Conservation (phyloP, 1,284 basidiomycete species). For the Schizophyllum amplum region DNA sequence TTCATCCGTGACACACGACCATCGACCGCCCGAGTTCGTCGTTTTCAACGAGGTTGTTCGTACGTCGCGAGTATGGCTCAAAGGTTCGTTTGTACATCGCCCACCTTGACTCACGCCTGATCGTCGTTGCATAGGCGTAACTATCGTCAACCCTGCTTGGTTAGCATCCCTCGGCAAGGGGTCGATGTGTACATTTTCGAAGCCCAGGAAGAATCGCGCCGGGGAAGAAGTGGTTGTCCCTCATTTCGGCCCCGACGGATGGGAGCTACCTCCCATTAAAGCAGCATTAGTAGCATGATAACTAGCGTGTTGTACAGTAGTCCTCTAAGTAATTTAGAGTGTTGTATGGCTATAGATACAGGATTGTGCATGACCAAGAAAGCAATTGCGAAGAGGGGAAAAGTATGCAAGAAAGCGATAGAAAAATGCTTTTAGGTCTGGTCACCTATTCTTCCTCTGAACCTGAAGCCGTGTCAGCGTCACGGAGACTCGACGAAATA, state of each 20-base stretch:
- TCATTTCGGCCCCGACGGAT: conserved; percentile 73
- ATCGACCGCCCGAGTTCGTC: conserved; percentile 79
- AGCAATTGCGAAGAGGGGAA: background rate
- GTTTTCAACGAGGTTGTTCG: conserved; percentile 80
- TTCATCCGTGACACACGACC: conserved; percentile 69
- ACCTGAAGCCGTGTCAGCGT: background rate
- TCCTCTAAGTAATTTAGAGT: background rate
- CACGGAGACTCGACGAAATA: too few relatives aligned
- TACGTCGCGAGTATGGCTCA: conserved; percentile 73
- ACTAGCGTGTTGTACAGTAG: conserved; percentile 3
- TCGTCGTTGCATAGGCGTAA: conserved; percentile 50
- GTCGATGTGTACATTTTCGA: conserved; percentile 83
- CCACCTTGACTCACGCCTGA: conserved; percentile 1
- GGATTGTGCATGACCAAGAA: background rate
- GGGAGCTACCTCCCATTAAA: conserved; percentile 79
- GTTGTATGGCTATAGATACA: background rate
- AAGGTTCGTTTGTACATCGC: conserved; percentile 41
- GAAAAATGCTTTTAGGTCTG: background rate
- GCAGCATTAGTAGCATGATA: conserved; percentile 16
- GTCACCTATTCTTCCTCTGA: background rate
- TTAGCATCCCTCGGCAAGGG: conserved; percentile 72
- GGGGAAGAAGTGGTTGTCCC: conserved; percentile 69
- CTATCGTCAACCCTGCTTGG: conserved; percentile 88
- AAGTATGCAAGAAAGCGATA: background rate
- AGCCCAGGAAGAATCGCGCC: conserved; percentile 66